Conservation (phyloP, 2,329 filamentous ascomycete genomes). For the Hypoxylon sp. region DNA sequence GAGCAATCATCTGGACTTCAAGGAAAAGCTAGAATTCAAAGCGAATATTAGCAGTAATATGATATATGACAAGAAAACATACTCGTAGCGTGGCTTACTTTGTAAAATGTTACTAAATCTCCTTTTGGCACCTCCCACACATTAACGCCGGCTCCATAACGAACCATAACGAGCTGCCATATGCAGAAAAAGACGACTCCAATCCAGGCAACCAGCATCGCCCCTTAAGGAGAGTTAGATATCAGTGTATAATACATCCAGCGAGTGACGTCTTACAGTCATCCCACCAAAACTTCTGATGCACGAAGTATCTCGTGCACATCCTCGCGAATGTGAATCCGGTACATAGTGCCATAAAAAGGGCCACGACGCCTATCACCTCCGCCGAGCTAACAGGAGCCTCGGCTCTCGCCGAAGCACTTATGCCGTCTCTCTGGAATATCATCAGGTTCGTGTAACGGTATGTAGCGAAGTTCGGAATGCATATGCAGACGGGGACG, state of each 20-base stretch:
- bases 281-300: conserved; percentile 47
- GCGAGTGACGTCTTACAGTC: conserved; percentile 38
- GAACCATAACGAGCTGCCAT: conserved; percentile 35
- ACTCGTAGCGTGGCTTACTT: conserved; percentile 5
- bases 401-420: conserved; percentile 32
- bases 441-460: background rate
- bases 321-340: conserved; percentile 38
- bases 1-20: conserved; percentile 43
- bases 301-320: conserved; percentile 39
- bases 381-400: conserved; percentile 29
- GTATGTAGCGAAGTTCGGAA: background rate
- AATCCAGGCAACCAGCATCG: conserved; percentile 41
- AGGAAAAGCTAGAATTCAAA: conserved; percentile 37
- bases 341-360: conserved; percentile 49
- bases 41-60: conserved; percentile 4
- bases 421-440: conserved; percentile 17
- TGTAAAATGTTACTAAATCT: conserved; percentile 30
- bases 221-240: conserved; percentile 26
- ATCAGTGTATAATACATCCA: background rate
- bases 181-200: conserved; percentile 36
- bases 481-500: background rate
- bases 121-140: conserved; percentile 39
- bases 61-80: background rate
- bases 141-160: conserved; percentile 39
- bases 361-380: conserved; percentile 31